These are phyloP conservation scores for Vachellia pachyceras DNA, from an alignment of 306 rosid species.

Conservation along the genomic window DNA sequence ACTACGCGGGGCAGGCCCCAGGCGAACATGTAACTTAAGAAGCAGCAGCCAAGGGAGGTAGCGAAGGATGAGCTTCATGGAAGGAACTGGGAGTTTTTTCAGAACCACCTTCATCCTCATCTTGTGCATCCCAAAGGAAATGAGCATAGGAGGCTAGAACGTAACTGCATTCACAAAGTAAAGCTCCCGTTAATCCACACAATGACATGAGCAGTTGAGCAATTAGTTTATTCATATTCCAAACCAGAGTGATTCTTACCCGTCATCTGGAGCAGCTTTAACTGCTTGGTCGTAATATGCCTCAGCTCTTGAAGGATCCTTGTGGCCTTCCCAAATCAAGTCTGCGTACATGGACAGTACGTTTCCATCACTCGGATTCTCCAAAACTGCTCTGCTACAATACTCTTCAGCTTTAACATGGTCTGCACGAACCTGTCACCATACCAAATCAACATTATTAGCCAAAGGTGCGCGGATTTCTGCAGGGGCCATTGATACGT, in stretches of 20 bases:
- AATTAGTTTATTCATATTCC: background rate
- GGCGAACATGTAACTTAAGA: constrained; percentile 44
- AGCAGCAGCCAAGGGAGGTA: constrained; percentile 66
- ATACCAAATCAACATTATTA: background rate
- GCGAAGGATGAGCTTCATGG: constrained; percentile 52
- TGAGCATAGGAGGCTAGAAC: constrained; percentile 85
- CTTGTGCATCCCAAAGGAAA: constrained; percentile 92
- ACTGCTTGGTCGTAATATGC: constrained; percentile 74
- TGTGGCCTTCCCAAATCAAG: constrained; percentile 73
- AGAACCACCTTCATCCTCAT: constrained; percentile 48
- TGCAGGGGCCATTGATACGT: background rate
- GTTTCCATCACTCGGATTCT: constrained; percentile 69
- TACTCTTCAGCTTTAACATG: constrained; percentile 81
- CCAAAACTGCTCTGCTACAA: constrained; percentile 85
- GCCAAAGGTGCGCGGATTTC: background rate
- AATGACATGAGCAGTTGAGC: constrained; percentile 2
- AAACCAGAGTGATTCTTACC: constrained; percentile 45
- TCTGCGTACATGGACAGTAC: constrained; percentile 77
- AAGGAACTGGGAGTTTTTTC: constrained; percentile 47
- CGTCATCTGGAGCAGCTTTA: constrained; percentile 75
- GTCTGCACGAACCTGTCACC: constrained; percentile 62
- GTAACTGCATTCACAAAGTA: constrained; percentile 59
- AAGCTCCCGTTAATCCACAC: constrained; percentile 29
- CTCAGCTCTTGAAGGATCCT: constrained; percentile 80
- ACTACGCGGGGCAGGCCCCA: constrained; percentile 38